phyloP scores from a whole-genome alignment of 2,329 filamentous ascomycete species.

The Talaromyces sp. region DNA sequence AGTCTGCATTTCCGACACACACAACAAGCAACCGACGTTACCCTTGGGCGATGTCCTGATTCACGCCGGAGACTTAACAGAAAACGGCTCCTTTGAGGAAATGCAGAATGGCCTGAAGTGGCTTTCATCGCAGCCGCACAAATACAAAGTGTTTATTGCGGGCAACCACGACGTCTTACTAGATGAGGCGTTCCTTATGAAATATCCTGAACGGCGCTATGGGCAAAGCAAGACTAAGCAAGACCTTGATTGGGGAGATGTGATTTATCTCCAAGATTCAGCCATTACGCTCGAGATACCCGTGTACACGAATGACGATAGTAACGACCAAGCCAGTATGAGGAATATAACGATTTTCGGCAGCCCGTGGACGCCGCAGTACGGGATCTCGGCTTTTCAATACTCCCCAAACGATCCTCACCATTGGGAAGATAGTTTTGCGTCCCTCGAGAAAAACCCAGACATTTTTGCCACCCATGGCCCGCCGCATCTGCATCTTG shows the following conservation, averaged over 20 bases:
- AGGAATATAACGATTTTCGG: neutral
- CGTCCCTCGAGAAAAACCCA: neutral
- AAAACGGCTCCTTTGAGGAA: neutral
- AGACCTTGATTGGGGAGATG: neutral
- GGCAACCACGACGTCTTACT: neutral
- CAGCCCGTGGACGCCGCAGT: constrained; percentile 1
- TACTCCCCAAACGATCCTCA: neutral
- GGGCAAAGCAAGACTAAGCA: neutral
- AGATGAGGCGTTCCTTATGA: neutral
- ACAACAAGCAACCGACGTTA: neutral
- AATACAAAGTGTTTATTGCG: neutral
- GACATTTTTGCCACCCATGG: neutral
- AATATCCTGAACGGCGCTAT: neutral
- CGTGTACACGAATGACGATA: neutral
- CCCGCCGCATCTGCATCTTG: neutral
- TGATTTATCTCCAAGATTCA: neutral
- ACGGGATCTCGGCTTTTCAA: neutral
- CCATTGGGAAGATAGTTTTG: neutral
- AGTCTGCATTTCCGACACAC: neutral
- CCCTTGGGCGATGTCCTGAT: neutral
- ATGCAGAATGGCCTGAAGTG: neutral
- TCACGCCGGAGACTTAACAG: neutral
- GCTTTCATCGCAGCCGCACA: neutral
- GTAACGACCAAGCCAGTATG: neutral
- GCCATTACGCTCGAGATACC: neutral